Conservation (phyloP, 208 protist species). For the Wallacemonas collosoma region DNA sequence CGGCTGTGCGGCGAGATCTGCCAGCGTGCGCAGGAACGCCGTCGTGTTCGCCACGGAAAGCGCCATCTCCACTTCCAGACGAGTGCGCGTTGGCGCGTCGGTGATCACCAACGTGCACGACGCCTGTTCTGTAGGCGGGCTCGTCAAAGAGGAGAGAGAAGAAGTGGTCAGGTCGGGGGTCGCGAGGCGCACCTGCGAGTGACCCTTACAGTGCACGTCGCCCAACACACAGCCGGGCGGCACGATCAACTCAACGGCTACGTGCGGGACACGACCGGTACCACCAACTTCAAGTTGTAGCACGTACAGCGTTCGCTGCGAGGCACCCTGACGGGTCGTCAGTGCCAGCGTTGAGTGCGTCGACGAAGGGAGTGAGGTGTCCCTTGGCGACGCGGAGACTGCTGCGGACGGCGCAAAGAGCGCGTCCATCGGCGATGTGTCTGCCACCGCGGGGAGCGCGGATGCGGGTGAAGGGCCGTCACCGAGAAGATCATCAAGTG, state of each 20-base stretch:
- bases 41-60: background rate
- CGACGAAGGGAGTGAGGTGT: background rate
- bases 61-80: background rate
- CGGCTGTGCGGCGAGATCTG: background rate
- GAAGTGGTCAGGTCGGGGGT: background rate
- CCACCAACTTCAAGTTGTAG: background rate
- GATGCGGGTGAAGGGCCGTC: background rate
- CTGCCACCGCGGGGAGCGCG: background rate
- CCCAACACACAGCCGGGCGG: background rate
- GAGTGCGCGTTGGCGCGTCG: background rate
- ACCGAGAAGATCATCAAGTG: constrained; percentile 13
- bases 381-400: background rate
- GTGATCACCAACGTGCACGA: constrained; percentile 17
- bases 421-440: constrained; percentile 16
- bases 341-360: background rate
- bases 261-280: background rate
- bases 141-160: no score
- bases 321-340: background rate
- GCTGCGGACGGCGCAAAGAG: constrained; percentile 15
- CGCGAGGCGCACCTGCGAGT: background rate
- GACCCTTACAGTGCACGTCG: background rate
- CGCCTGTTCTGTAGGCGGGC: background rate
- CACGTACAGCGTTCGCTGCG: background rate
- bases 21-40: background rate
- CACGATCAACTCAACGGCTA: background rate